These are phyloP conservation scores for Dovyalis caffra DNA, from an alignment of 345 rosid species.

Conservation along the genomic window DNA sequence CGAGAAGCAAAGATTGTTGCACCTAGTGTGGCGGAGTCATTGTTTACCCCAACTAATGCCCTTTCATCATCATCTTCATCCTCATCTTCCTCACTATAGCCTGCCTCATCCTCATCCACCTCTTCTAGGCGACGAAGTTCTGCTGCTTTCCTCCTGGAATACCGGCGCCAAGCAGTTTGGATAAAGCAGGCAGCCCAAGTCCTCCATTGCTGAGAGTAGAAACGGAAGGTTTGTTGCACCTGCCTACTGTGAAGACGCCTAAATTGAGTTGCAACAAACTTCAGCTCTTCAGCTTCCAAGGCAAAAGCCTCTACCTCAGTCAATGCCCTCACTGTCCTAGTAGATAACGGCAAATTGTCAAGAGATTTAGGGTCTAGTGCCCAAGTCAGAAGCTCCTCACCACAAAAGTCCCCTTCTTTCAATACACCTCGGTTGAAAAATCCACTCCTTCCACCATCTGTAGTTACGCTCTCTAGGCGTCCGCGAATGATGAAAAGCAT, in stretches of 20 bases:
- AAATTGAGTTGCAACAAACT: conserved; percentile 82
- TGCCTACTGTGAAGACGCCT: conserved; percentile 86
- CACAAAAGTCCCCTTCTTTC: conserved; percentile 79
- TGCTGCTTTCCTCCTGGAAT: conserved; percentile 51
- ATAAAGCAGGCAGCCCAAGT: conserved; percentile 88
- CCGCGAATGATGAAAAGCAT: conserved; percentile 88
- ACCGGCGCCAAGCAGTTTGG: conserved; percentile 75
- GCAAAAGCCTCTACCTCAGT: conserved; percentile 88
- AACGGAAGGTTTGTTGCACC: conserved; percentile 79
- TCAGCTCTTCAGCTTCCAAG: conserved; percentile 79
- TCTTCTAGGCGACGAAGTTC: conserved; percentile 54
- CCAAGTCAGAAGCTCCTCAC: conserved; percentile 80
- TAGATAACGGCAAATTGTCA: conserved; percentile 58
- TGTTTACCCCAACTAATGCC: conserved; percentile 22
- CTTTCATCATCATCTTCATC: conserved; percentile 31
- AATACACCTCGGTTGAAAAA: conserved; percentile 69
- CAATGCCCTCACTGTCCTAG: conserved; percentile 63
- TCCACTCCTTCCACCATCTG: conserved; percentile 91
- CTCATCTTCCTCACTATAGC: conserved; percentile 8
- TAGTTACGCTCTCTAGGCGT: conserved; percentile 76
- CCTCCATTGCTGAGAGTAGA: conserved; percentile 95
- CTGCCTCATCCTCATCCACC: conserved; percentile 35
- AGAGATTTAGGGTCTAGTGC: conserved; percentile 72
- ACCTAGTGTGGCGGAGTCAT: conserved; percentile 39
- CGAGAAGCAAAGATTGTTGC: conserved; percentile 71